phyloP scores from a whole-genome alignment of 805 yeast genomes.

The Grigorovia humatica region DNA sequence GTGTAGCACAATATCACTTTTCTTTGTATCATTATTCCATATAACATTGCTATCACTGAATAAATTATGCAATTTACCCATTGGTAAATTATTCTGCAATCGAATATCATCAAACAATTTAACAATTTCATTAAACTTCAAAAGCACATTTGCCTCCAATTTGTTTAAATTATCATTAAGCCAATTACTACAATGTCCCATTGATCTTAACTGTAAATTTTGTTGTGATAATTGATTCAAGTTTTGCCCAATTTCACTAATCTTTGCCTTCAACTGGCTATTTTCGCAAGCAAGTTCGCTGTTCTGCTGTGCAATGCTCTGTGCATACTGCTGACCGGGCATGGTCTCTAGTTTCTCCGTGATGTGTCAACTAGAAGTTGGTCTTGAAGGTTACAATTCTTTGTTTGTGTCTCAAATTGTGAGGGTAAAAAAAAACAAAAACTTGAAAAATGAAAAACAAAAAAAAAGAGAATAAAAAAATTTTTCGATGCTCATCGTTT shows the following conservation, averaged over 20 bases:
- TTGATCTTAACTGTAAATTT: slow-evolving; percentile 35
- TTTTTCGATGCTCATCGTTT: neutral
- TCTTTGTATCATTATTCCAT: neutral
- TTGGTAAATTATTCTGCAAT: slow-evolving; percentile 31
- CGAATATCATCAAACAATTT: slow-evolving; percentile 35
- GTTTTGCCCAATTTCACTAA: slow-evolving; percentile 43
- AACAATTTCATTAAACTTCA: slow-evolving; percentile 37
- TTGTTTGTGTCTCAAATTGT: neutral
- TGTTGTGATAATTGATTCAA: slow-evolving; percentile 41
- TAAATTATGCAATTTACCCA: neutral
- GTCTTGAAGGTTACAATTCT: neutral
- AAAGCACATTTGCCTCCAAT: slow-evolving; percentile 34
- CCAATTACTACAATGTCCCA: slow-evolving; percentile 22
- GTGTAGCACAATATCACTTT: neutral
- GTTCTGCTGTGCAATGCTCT: slow-evolving; percentile 30
- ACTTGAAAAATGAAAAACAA: too few species aligned
- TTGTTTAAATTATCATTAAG: slow-evolving; percentile 30
- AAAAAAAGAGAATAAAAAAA: too few species aligned
- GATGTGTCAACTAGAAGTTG: neutral
- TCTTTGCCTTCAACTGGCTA: slow-evolving; percentile 39
- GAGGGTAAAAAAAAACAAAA: neutral
- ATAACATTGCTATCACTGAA: neutral
- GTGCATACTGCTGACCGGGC: neutral
- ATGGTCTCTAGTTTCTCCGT: neutral
- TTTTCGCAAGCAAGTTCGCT: slow-evolving; percentile 50